Evolutionary conservation across 2,329 filamentous ascomycete genomes (phyloP).

Genomic region (Beauveria medogensis): DNA sequence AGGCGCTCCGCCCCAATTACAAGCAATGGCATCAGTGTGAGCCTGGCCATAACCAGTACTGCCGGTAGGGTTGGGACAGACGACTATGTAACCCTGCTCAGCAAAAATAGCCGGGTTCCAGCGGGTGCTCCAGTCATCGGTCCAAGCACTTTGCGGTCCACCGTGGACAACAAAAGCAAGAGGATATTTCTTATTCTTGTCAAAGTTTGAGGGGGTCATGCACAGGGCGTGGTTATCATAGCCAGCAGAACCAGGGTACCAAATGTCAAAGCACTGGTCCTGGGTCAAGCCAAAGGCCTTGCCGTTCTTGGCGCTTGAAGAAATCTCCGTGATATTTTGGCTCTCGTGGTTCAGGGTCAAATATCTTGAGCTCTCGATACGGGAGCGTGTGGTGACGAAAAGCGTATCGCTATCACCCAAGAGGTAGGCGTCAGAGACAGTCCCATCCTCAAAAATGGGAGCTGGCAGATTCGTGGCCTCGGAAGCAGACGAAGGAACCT

Average conservation of each 20-base stretch:
- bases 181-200: slow-evolving; percentile 65
- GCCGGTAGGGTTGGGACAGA: slow-evolving; percentile 76
- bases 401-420: slow-evolving; percentile 42
- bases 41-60: slow-evolving; percentile 75
- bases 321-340: slow-evolving; percentile 37
- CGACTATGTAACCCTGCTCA: slow-evolving; percentile 78
- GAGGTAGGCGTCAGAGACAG: slow-evolving; percentile 43
- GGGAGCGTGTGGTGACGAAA: slow-evolving; percentile 59
- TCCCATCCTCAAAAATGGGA: slow-evolving; percentile 44
- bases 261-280: slow-evolving; percentile 58
- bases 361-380: slow-evolving; percentile 67
- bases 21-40: slow-evolving; percentile 66
- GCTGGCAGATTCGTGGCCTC: slow-evolving; percentile 40
- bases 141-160: slow-evolving; percentile 71
- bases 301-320: slow-evolving; percentile 58
- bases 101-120: slow-evolving; percentile 86
- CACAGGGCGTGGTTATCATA: slow-evolving; percentile 63
- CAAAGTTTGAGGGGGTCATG: slow-evolving; percentile 59
- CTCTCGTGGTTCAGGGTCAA: slow-evolving; percentile 44
- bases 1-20: slow-evolving; percentile 77
- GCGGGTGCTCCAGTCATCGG: slow-evolving; percentile 67
- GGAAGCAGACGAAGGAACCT: slow-evolving; percentile 46
- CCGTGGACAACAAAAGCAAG: slow-evolving; percentile 76
- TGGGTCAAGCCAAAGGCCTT: slow-evolving; percentile 57
- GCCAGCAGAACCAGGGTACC: slow-evolving; percentile 56